These are phyloP conservation scores for Suhomyces yuchorum DNA, from an alignment of 1,139 yeast genomes.

Conservation along the genomic window DNA sequence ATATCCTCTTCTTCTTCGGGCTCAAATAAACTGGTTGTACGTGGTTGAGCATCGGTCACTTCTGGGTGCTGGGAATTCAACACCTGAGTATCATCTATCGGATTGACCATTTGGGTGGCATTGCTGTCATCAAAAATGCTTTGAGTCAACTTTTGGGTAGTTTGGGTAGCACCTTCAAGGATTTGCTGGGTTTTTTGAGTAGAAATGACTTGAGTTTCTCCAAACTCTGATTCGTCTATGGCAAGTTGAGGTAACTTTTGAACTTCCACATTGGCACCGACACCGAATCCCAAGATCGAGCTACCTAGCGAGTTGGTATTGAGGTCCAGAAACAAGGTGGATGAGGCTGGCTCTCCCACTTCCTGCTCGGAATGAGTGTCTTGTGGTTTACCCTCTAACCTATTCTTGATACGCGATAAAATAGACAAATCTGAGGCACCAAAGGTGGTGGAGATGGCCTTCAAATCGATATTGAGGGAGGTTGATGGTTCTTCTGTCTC, in stretches of 20 bases:
- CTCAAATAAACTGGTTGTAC: neutral
- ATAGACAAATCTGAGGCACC: conserved; percentile 16
- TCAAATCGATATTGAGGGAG: conserved; percentile 20
- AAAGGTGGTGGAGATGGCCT: conserved; percentile 17
- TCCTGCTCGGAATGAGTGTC: conserved; percentile 7
- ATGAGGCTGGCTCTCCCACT: neutral
- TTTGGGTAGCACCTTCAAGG: neutral
- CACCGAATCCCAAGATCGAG: conserved; percentile 16
- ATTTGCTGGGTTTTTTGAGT: neutral
- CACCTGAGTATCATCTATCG: neutral
- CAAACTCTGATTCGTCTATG: conserved; percentile 29
- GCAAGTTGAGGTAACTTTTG: conserved; percentile 33
- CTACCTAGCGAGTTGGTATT: conserved; percentile 13
- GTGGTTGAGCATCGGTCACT: conserved; percentile 7
- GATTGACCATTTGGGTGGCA: neutral
- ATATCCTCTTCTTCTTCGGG: conserved; percentile 13
- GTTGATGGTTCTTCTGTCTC: conserved; percentile 16
- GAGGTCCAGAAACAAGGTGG: neutral
- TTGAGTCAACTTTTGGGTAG: neutral
- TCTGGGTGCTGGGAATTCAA: neutral
- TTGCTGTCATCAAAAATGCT: neutral
- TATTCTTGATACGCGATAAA: conserved; percentile 22
- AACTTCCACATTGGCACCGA: conserved; percentile 5
- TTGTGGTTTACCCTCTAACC: conserved; percentile 17
- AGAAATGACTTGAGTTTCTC: conserved; percentile 5